Evolutionary conservation across 495 filamentous ascomycete genomes (phyloP).

Genomic region (Penicillium tannophilum): DNA sequence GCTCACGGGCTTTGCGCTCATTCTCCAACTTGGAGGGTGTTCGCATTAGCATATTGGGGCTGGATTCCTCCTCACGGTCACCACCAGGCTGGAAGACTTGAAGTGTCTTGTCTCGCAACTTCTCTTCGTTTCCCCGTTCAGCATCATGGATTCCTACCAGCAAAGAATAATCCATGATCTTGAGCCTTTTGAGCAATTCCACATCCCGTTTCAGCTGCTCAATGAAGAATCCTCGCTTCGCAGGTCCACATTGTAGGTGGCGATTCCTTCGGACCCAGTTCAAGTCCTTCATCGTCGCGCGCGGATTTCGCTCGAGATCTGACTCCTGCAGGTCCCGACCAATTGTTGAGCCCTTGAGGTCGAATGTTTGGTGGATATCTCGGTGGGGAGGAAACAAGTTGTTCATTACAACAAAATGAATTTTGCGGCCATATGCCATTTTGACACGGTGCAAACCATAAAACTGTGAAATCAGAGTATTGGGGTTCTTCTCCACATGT

Average conservation of each 20-base stretch:
- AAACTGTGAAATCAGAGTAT: slow-evolving; percentile 96
- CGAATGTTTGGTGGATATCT: slow-evolving; percentile 96
- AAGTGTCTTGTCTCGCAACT: slow-evolving; percentile 90
- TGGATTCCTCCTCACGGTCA: slow-evolving; percentile 56
- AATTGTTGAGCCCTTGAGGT: slow-evolving; percentile 96
- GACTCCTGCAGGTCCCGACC: slow-evolving; percentile 90
- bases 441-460: slow-evolving; percentile 98
- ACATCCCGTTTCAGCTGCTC: slow-evolving; percentile 89
- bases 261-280: slow-evolving; percentile 92
- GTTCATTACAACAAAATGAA: slow-evolving; percentile 99
- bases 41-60: slow-evolving; percentile 70
- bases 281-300: slow-evolving; percentile 93
- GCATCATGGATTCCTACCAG: slow-evolving; percentile 93
- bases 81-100: slow-evolving; percentile 94
- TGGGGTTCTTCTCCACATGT: slow-evolving; percentile 90
- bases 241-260: slow-evolving; percentile 82
- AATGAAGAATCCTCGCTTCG: slow-evolving; percentile 83
- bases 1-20: slow-evolving; percentile 85
- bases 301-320: slow-evolving; percentile 81
- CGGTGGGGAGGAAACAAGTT: slow-evolving; percentile 97
- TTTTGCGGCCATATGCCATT: slow-evolving; percentile 97
- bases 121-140: slow-evolving; percentile 88
- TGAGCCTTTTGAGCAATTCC: slow-evolving; percentile 75
- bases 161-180: slow-evolving; percentile 99
- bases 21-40: slow-evolving; percentile 95